Percentiles rank a stretch among this genome's conserved stretches.
Evolutionary conservation across 768 basidiomycete species (phyloP).

Genomic region (Tylopilus subfusipes): DNA sequence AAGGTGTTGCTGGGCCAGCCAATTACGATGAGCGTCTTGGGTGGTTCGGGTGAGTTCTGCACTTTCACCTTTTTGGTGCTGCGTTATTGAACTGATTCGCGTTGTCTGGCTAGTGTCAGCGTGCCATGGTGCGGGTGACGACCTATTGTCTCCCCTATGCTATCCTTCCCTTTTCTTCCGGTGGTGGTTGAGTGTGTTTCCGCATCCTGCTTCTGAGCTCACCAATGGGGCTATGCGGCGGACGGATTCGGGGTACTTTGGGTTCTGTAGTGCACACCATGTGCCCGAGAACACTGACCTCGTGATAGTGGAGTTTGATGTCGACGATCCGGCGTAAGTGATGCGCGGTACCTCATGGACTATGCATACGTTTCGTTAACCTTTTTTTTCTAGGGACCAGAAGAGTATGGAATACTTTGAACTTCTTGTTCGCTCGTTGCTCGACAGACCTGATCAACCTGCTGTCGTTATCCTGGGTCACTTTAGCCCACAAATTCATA

Average conservation of each 20-base stretch:
- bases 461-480: conserved; percentile 95
- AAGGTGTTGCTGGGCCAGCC: conserved; percentile 82
- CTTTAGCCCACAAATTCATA: conserved; percentile 83
- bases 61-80: neutral
- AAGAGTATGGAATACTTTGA: conserved; percentile 84
- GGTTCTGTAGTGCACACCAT: conserved; percentile 90
- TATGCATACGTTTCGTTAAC: neutral
- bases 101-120: conserved; percentile 65
- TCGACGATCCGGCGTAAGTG: conserved; percentile 82
- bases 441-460: conserved; percentile 85
- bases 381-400: conserved; percentile 46
- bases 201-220: conserved; percentile 94
- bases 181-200: conserved; percentile 99
- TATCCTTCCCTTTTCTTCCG: conserved; percentile 95
- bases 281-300: conserved; percentile 92
- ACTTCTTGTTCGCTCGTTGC: conserved; percentile 85
- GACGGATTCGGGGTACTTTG: conserved; percentile 92
- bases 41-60: conserved; percentile 70
- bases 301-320: conserved; percentile 92
- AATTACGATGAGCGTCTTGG: conserved; percentile 85
- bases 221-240: conserved; percentile 95
- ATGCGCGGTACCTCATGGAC: neutral
- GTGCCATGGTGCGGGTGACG: conserved; percentile 91
- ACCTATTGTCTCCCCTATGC: conserved; percentile 77
- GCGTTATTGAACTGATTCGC: neutral